Conservation (phyloP, 768 basidiomycete genomes). For the Tricholoma sp. region DNA sequence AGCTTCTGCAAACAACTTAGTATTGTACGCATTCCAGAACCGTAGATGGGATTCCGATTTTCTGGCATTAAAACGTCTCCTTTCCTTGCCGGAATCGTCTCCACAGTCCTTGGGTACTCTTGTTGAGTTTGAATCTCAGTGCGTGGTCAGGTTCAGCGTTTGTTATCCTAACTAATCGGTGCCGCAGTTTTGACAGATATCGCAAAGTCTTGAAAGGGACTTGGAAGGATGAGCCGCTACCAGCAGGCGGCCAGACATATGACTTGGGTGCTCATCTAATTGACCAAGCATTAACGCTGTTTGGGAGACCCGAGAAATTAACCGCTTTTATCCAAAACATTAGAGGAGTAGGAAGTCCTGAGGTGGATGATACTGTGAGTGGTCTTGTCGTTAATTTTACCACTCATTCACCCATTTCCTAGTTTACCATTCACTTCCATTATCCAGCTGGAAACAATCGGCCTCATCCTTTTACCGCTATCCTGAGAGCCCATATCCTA, state of each 20-base stretch:
- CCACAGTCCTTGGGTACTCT: constrained; percentile 55
- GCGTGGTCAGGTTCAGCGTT: constrained; percentile 16
- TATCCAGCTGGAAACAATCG: constrained; percentile 35
- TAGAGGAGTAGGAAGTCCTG: constrained; percentile 56
- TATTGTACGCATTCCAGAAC: constrained; percentile 72
- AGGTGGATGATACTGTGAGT: constrained; percentile 64
- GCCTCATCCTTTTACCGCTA: constrained; percentile 57
- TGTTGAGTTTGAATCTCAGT: constrained; percentile 76
- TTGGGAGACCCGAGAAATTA: constrained; percentile 66
- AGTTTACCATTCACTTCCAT: constrained; percentile 54
- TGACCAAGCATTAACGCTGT: constrained; percentile 71
- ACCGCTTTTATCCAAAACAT: constrained; percentile 70
- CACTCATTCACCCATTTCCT: not conserved
- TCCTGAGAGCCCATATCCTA: constrained; percentile 63
- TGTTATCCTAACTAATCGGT: not conserved
- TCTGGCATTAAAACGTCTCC: constrained; percentile 55
- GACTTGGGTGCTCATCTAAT: constrained; percentile 80
- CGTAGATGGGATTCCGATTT: constrained; percentile 79
- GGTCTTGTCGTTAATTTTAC: not conserved
- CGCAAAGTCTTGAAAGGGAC: constrained; percentile 57
- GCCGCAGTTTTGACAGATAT: constrained; percentile 67
- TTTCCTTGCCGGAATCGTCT: constrained; percentile 47
- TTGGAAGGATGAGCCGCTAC: constrained; percentile 73
- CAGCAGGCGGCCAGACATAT: constrained; percentile 63
- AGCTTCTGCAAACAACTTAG: constrained; percentile 54